Evolutionary conservation across 192 early-diverging fungal species (phyloP), one percentile per base, ranked within the genome.

Genomic region (Backusella australiensis): DNA sequence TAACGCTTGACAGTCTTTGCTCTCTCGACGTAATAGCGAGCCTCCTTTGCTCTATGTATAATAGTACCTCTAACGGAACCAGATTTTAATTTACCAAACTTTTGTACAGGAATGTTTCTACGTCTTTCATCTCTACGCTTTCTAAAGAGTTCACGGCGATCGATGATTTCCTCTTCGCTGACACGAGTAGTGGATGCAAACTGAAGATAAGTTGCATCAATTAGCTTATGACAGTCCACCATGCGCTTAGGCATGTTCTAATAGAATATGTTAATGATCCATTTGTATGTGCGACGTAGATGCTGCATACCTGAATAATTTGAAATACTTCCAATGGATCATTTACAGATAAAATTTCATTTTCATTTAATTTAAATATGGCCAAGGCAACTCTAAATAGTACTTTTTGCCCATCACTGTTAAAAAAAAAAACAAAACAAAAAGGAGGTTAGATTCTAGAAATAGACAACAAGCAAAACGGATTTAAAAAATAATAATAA

Each of bases 311-410:
- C 76, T 90, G 87, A 8, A 90, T 82, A 19, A 88, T 72, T 42
- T 87, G 88, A 68, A 91, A 91, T 53, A 89, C 82, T 73, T 90
- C 89, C 42, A 91, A 66, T 1, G 88, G 82, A 73, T 91, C 90
- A 49, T 88, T 82, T 11, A 88, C 85, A 63, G 83, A 79, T 17
- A 92, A 72, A 35, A 96, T 85, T 39, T 87, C 82, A 21, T 81
- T 71, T 74, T 94, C 90, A 77, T 93, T 90, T 26, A 92, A 72
- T 71, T 90, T 82, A 41, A 96, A 80, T 41, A 96, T 87, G 0
- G 93, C 89, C 17, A 96, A 82, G 1, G 92, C 91, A 9, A 95
- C 88, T 2, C 93, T 87, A 75, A 92, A 93, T 19, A 96, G 74
- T 17, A 94, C 88, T 78, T 93, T 92, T 83, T 90, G 91, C 66